Evolutionary conservation across 1,284 basidiomycete genomes (phyloP).

Genomic region (Cutaneotrichosporon sp.): DNA sequence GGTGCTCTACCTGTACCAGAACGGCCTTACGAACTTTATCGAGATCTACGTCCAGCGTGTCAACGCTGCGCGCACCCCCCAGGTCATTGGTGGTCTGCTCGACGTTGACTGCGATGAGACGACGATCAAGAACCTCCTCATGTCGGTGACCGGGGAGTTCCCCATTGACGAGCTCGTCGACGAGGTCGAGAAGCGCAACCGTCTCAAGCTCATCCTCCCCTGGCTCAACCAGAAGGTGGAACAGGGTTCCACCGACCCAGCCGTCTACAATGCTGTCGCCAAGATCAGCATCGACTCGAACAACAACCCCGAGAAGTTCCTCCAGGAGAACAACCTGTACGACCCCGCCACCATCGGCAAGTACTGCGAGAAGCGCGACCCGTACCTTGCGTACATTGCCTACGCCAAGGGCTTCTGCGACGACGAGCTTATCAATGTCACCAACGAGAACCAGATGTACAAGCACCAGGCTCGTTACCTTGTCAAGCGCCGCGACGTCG

Average conservation of each 20-base stretch:
- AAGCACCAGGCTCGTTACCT: constrained; percentile 99
- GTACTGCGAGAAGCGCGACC: constrained; percentile 98
- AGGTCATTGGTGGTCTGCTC: constrained; percentile 92
- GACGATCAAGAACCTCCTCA: constrained; percentile 89
- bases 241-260: constrained; percentile 83
- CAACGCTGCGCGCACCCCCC: constrained; percentile 96
- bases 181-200: constrained; percentile 93
- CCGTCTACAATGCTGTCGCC: constrained; percentile 93
- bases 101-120: constrained; percentile 98
- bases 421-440: constrained; percentile 93
- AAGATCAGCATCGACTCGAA: constrained; percentile 99
- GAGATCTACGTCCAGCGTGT: constrained; percentile 99
- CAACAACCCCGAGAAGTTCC: constrained; percentile 94
- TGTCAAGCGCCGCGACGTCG: constrained; percentile 90
- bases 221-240: constrained; percentile 94
- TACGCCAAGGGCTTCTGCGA: constrained; percentile 99
- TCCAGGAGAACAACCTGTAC: constrained; percentile 96
- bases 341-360: constrained; percentile 95
- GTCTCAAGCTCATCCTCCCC: constrained; percentile 92
- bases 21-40: constrained; percentile 93
- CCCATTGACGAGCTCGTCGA: constrained; percentile 96
- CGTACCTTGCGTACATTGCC: constrained; percentile 97
- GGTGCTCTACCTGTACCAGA: constrained; percentile 98
- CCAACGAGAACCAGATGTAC: constrained; percentile 99
- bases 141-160: constrained; percentile 94